Base-by-base conservation (phyloP, 1,284 basidiomycete species). In the Fomitopsis schrenkii region DNA sequence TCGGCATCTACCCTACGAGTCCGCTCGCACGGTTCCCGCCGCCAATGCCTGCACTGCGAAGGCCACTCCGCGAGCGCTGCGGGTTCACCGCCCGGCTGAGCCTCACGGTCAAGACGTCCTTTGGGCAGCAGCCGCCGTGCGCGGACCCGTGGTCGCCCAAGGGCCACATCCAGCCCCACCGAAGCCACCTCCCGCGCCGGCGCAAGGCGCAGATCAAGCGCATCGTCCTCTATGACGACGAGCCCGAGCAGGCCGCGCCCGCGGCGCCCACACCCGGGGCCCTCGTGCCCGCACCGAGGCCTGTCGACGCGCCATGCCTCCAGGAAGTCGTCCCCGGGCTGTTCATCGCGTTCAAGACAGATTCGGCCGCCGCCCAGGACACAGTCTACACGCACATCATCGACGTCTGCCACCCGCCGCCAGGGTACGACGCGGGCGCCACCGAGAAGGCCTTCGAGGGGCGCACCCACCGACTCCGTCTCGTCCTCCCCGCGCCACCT, bases 121-220 rank as follows among this genome's bases (percentile, higher is more conserved):
- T 63, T 61, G 61, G 46, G 33, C 60, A 50, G 19, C 48, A 67
- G n/a, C 12, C 59, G 19, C 30, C 59, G 22, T 56, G 57, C 17
- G 52, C 59, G 41, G 63, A 55, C 5, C 60, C 62, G 57, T 68
- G 69, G 63, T 69, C 70, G 19, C 62, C 68, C 41, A 71, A 70
- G 58, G 67, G 67, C 30, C 63, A 70, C 64, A 44, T 67, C 54
- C 72, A 73, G 59, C 72, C 72, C 22, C 72, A 73, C 59, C 68
- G 70, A 19, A 68, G 58, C 61, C 55, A 70, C 53, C 68, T 72
- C 35, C 72, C 72, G 22, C 69, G 71, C 59, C 60, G 70, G 26
- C 69, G 72, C 56, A 70, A 70, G 53, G 62, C 61, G 12, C 64
- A 63, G 38, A 40, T 55, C 40, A 66, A 68, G 53, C 66, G 69